Conservation (phyloP, 352 stramenopile species). For the Phytopythium montanum region DNA sequence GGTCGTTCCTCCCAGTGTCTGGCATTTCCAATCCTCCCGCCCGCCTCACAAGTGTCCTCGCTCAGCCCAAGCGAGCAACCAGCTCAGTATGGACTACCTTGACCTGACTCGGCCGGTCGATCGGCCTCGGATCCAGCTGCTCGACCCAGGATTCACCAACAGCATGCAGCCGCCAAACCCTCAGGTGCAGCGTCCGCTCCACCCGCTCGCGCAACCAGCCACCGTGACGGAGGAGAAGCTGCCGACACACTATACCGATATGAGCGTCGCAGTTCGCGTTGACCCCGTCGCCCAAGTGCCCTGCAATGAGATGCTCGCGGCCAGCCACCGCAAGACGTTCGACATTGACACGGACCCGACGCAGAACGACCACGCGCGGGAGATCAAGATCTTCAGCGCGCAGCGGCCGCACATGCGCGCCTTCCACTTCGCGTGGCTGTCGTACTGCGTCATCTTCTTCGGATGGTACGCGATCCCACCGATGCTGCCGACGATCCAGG, state of each 20-base stretch:
- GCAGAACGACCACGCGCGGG: conserved; percentile 20
- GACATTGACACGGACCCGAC: conserved; percentile 32
- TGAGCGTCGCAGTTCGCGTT: background rate
- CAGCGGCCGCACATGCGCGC: conserved; percentile 22
- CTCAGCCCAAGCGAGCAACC: background rate
- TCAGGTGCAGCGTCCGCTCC: background rate
- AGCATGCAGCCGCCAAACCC: too few relatives aligned
- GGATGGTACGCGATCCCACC: conserved; percentile 92
- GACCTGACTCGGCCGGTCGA: background rate
- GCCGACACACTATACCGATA: background rate
- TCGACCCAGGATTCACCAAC: background rate
- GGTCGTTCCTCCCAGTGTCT: background rate
- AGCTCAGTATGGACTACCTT: background rate
- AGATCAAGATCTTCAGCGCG: conserved; percentile 28
- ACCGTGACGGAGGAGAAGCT: background rate
- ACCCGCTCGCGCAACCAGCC: background rate
- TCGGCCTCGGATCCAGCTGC: conserved; percentile 4
- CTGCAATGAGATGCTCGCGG: background rate
- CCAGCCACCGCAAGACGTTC: conserved; percentile 8
- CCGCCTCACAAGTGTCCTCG: background rate
- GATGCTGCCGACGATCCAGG: conserved; percentile 83
- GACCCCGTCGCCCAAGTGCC: background rate
- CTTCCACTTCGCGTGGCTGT: conserved; percentile 90
- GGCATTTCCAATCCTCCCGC: background rate
- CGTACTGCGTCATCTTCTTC: conserved; percentile 93